A percentile compares a stretch with the other conserved stretches of the same genome.
Conservation (phyloP, 257 asterid genomes). For the Ilex asprella region DNA sequence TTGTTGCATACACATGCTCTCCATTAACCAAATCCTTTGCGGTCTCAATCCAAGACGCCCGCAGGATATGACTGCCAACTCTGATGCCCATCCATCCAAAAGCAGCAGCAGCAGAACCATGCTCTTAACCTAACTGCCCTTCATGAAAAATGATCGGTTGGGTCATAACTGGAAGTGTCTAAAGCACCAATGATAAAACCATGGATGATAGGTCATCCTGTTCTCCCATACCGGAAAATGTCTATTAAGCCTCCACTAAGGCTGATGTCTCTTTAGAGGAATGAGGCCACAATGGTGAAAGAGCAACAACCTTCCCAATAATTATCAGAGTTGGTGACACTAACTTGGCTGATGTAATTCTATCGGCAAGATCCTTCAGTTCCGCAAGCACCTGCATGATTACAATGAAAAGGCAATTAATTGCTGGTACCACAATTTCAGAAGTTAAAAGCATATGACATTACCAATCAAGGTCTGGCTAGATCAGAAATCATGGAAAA, state of each 20-base stretch:
- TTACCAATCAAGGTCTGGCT: neutral
- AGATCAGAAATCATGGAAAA: neutral
- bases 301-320: constrained; percentile 77
- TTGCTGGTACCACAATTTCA: neutral
- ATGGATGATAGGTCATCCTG: neutral
- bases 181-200: neutral
- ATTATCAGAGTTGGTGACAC: constrained; percentile 75
- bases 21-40: neutral
- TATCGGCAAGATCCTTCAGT: constrained; percentile 61
- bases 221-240: neutral
- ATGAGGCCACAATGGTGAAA: constrained; percentile 73
- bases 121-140: too few relatives aligned
- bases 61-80: neutral
- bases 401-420: constrained; percentile 7
- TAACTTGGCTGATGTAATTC: constrained; percentile 45
- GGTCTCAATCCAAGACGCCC: neutral
- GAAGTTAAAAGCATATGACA: neutral
- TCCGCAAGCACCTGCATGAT: constrained; percentile 59
- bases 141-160: neutral
- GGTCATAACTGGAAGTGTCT: neutral
- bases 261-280: constrained; percentile 25
- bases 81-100: neutral
- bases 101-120: neutral
- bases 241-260: constrained; percentile 37
- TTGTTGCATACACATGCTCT: neutral